phyloP scores from a whole-genome alignment of 371 early-diverging fungal species.

The Mucor plumbeus region DNA sequence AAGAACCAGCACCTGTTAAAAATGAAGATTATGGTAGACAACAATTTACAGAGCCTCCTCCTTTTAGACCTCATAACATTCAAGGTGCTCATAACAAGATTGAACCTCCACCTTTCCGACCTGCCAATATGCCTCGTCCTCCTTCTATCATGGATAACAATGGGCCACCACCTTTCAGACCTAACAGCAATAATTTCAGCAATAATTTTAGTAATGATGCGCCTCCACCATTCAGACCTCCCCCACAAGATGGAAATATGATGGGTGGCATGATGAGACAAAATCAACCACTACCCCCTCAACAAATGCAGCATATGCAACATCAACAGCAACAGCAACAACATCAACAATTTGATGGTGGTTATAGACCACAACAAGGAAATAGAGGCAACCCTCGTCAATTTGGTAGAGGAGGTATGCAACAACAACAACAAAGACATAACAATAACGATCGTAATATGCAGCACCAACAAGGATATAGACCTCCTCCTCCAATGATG shows the following conservation, averaged over 20 bases:
- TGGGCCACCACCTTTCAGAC: constrained; percentile 46
- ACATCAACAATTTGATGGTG: constrained; percentile 15
- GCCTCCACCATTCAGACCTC: constrained; percentile 33
- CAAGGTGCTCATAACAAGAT: constrained; percentile 30
- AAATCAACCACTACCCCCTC: constrained; percentile 2
- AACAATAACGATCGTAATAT: constrained; percentile 9
- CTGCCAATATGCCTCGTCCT: constrained; percentile 22
- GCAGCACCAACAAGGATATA: constrained; percentile 21
- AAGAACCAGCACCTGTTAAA: constrained; percentile 40
- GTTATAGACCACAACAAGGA: constrained; percentile 15
- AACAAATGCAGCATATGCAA: constrained; percentile 10
- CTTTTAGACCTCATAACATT: constrained; percentile 49
- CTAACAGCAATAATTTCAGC: background rate
- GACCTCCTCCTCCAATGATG: constrained; percentile 30
- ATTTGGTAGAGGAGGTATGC: constrained; percentile 15
- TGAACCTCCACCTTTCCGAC: constrained; percentile 50
- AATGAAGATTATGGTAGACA: constrained; percentile 46
- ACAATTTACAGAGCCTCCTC: constrained; percentile 48
- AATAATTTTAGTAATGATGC: constrained; percentile 13
- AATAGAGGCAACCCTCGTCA: background rate
- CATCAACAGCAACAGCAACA: constrained; percentile 8
- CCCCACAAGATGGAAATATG: constrained; percentile 16
- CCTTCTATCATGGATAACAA: constrained; percentile 11
- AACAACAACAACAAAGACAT: constrained; percentile 17
- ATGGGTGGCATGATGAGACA: constrained; percentile 22